Evolutionary conservation across 148 eudicot species (phyloP).

Genomic region (Drosera capensis): DNA sequence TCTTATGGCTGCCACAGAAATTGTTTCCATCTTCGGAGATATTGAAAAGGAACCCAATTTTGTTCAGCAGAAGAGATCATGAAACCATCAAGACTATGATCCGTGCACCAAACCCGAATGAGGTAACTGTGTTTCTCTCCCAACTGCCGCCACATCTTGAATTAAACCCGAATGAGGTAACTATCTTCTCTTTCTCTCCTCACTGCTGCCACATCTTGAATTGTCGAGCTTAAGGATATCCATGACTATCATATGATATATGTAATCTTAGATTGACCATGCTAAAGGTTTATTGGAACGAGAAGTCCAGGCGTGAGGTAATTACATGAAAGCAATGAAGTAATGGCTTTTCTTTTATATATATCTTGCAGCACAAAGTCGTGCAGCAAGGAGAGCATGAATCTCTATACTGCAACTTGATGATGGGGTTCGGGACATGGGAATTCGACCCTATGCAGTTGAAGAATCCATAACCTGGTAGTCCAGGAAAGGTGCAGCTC

Average conservation of each 20-base stretch:
- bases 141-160: not conserved
- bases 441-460: conserved; percentile 27
- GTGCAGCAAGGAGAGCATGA: conserved; percentile 22
- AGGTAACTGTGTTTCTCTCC: not conserved
- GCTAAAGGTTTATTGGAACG: no score
- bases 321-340: not conserved
- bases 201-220: not conserved
- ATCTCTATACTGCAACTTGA: conserved; percentile 16
- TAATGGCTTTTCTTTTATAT: not conserved
- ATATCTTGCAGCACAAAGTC: conserved; percentile 14
- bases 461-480: conserved; percentile 14
- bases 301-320: not conserved
- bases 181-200: not conserved
- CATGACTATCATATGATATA: no score
- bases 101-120: conserved; percentile 8
- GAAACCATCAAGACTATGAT: conserved; percentile 2
- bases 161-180: not conserved
- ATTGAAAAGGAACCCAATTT: conserved; percentile 12
- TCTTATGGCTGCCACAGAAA: conserved; percentile 19
- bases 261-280: no score
- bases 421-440: conserved; percentile 17
- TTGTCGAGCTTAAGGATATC: no score
- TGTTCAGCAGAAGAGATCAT: conserved; percentile 13
- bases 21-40: conserved; percentile 12
- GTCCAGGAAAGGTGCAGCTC: conserved; percentile 14